Base-by-base conservation (phyloP, 1,284 basidiomycete genomes). In the Cutaneotrichosporon daszewskae region DNA sequence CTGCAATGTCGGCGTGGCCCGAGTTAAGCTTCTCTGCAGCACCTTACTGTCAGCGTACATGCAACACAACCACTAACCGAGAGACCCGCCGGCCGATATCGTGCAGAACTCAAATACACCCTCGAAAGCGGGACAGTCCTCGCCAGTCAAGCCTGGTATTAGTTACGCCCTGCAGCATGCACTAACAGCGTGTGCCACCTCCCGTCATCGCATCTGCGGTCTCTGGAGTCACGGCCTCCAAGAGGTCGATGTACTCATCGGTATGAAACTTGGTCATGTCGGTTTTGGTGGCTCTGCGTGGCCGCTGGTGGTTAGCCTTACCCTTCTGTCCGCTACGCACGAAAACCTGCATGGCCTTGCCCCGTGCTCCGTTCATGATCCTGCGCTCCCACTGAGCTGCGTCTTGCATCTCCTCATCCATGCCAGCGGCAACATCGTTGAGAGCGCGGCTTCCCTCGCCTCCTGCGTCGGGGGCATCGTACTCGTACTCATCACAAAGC, bases 21-120 rank as follows among this genome's bases (percentile, higher is more conserved):
- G 80, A 79, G 46, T 87, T 80, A 43, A 98, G 76, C 19, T 84
- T 77, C 48, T 86, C 79, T 0, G 94, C 90, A 5, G 87, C 92
- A 51, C 80, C 87, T 86, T 27, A 28, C 12, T 23, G 27, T 43
- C 32, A 43, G 27, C 17, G 10, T 17, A 26, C 23, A 16, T 18
- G 11, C 17, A 16, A 14, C 12, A n/a, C 16, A 24, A 12, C 28
- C 22, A 45, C 61, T 40, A 24, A 63, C 71, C 80, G 62, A 92
- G 84, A 3, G 87, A 90, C 1, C 95, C 95, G 13, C 95, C 94
- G 1, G 94, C 91, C 0, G 89, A 94, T 45, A 97, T 94, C 2
- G 89, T 85, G 66, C 92, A 96, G 62, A 96, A 98, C 60, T 98
- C 95, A 58, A 92, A 98, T 0, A 98, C 74, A 0, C 94, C 95